Evolutionary conservation across 2,329 filamentous ascomycete genomes (phyloP).

Genomic region (Epichloe scottii): DNA sequence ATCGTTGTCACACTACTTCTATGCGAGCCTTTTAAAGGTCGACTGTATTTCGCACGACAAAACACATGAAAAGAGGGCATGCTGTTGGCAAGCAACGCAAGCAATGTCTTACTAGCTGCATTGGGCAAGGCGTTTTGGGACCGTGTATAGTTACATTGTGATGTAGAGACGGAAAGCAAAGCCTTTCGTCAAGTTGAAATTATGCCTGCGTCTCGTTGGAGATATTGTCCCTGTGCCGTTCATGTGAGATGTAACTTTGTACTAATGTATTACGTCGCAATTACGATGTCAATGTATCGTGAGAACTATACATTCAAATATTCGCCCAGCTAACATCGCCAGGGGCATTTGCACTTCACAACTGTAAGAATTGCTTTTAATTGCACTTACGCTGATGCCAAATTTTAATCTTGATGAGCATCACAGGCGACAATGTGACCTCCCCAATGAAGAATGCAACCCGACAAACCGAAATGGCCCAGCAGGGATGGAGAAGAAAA

Average conservation of each 20-base stretch:
- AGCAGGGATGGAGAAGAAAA: background rate
- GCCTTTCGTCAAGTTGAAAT: background rate
- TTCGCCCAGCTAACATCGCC: background rate
- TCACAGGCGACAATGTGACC: background rate
- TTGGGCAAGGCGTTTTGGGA: constrained; percentile 26
- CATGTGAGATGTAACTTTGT: background rate
- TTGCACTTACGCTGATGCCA: background rate
- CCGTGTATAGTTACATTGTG: constrained; percentile 22
- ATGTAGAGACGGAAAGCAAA: constrained; percentile 5
- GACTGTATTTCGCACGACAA: background rate
- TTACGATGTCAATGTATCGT: background rate
- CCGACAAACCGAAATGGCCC: background rate
- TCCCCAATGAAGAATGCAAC: background rate
- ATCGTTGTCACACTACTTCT: background rate
- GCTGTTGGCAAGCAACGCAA: background rate
- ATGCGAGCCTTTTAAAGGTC: background rate
- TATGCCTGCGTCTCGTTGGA: background rate
- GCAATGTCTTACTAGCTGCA: constrained; percentile 16
- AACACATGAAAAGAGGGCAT: background rate
- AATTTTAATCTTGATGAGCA: background rate
- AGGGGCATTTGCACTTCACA: background rate
- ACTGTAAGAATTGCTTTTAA: background rate
- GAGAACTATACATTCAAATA: too few relatives aligned
- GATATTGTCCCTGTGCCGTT: background rate
- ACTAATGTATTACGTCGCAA: background rate